Base-by-base conservation (phyloP, 768 basidiomycete genomes). In the Russula sp. region DNA sequence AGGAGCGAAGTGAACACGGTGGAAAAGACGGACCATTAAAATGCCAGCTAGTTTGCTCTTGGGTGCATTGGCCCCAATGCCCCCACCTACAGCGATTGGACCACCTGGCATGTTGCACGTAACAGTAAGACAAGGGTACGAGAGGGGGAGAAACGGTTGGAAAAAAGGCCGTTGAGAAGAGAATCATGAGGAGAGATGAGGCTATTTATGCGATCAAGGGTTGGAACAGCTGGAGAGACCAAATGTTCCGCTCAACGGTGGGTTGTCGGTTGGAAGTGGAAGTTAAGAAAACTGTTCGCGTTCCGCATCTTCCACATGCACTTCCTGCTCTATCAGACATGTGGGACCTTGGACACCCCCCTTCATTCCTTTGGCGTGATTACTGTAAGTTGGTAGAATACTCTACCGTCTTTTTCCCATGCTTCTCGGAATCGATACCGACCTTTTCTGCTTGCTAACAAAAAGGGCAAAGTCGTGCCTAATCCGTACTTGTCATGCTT, bases 11-110 rank as follows among this genome's bases (percentile, higher is more conserved):
- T 46, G 22, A 32, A 28, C 26, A 55, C 0, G 11, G 20, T 18
- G 55, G 52, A 48, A 28, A 38, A 28, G 34, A 61, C 67, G 0
- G 22, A 75, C 76, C 74, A 77, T 77, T 67, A 75, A 65, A 64
- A 77, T 74, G 44, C 76, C 77, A 5, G 77, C 69, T 36, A 71
- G 10, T 67, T 72, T 72, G 57, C 14, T 62, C 49, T 57, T 64
- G 44, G 63, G 66, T 16, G 61, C 55, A 49, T 63, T 61, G n/a
- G 32, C 64, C 8, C 69, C 69, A 28, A 70, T 51, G 16, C 69
- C 69, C 1, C 49, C 62, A 36, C 69, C 65, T 34, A 53, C 1
- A 36, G 49, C 52, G n/a, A 67, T 52, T 59, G 69, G 62, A 67
- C 69, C 69, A 54, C 64, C 63, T 46, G 67, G 60, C 70, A 71